Evolutionary conservation across 2,329 filamentous ascomycete species (phyloP), one percentile per base, ranked within the genome.

Genomic region (Tolypocladium cylindrosporum): DNA sequence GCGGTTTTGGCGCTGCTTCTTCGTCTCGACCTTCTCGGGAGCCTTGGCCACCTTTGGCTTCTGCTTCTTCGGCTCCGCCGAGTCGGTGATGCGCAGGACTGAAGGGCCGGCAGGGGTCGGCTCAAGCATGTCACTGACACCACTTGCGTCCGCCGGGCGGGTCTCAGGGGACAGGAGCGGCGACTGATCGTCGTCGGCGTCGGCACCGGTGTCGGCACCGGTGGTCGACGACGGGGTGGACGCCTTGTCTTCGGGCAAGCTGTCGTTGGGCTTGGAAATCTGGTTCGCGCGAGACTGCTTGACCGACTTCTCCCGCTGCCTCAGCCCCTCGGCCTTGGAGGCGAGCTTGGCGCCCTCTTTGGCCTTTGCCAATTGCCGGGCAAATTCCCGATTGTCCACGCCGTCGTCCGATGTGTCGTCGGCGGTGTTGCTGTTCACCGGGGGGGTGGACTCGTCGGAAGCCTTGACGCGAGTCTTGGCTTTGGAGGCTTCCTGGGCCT

Each of bases 1-100:
- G 64, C 87, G 84, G 77, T 96, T 94, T 78, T 97, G 92, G 60
- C 91, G 87, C 77, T 96, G 90, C 80, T 97, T 97, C 87, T 97
- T 97, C 24, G 88, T 89, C 79, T 96, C 89, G 21, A 81, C 82
- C 54, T 82, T 80, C 71, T 90, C 85, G 62, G 83, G 79, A 45
- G 79, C 76, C 75, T 86, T 84, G 63, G 79, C 75, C 66, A 82
- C 78, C 74, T 85, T 85, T 62, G 79, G 75, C 73, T 86, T 86
- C 61, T 82, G 77, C 74, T 87, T 82, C 69, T 81, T 75, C 80
- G 84, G 70, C 74, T 81, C 67, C 73, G 82, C 70, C 10, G 48
- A 51, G 61, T 86, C 85, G 57, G 88, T 94, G 62, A 97, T 79
- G 61, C 89, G 89, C 61, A 97, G 79, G 54, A 95, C 84, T 0